Evolutionary conservation across 2,329 filamentous ascomycete genomes (phyloP), one percentile per base, ranked within the genome.

Genomic region (Zalaria sp.): DNA sequence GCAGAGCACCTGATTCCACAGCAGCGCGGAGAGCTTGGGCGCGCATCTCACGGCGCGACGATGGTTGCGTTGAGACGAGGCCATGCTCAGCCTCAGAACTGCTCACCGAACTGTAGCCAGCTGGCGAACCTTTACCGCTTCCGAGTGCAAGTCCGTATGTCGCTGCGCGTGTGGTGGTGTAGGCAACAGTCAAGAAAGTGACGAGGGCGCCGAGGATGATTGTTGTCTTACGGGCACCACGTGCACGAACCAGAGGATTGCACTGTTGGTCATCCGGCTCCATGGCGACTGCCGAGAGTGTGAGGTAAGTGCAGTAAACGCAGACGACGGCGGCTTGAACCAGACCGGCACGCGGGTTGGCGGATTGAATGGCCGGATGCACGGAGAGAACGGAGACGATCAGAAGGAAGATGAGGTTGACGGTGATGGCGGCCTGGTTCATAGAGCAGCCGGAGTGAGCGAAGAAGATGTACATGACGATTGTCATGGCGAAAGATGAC

Each of bases 321-420:
- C 88, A 86, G 36, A 98, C 91, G 76, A 96, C 95, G 47, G 91
- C 89, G 35, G 88, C 87, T 60, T 98, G 91, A n/a, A 91, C 91
- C 45, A 98, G 73, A 38, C 91, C 91, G 35, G 91, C 91, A 57
- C 89, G 87, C 38, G 88, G 79, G 62, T 98, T 98, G 59, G 81
- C 81, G 55, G 88, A 86, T 62, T 98, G 91, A 9, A 98, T 77
- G 1, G 75, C 75, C 1, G 91, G 88, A 57, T 96, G 88, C 46
- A 98, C 81, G 0, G 89, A 95, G 28, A 95, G 72, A 49, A 79
- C 71, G 0, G 87, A 93, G 47, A 93, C 79, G 45, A 75, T 69
- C 39, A 96, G 61, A 66, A 93, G 81, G 39, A 95, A 69, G 31
- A 96, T 60, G 9, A 98, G 67, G 61, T 98, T 98, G 61, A 74